Conservation (phyloP, 768 basidiomycete species). For the Sporobolomyces pararoseus region DNA sequence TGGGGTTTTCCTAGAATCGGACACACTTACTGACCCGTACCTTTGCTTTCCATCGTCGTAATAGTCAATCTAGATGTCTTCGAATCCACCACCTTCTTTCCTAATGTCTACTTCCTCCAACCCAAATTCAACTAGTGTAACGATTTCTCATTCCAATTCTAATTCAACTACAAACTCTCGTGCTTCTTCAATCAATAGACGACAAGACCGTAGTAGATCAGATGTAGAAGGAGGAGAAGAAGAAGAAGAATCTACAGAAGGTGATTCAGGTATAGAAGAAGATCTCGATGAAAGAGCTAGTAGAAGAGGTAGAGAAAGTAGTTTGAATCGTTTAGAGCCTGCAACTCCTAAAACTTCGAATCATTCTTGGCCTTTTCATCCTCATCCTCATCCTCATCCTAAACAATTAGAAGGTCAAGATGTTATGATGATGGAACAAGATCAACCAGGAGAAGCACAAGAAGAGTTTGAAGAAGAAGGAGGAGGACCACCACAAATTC, state of each 20-base stretch:
- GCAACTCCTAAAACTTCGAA: conserved; percentile 36
- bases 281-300: conserved; percentile 34
- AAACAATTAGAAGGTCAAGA: too few relatives aligned
- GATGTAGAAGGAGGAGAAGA: too few relatives aligned
- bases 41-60: too few relatives aligned
- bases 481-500: conserved; percentile 17
- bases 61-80: neutral
- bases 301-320: too few relatives aligned
- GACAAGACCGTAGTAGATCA: conserved; percentile 29
- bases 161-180: conserved; percentile 31
- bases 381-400: too few relatives aligned
- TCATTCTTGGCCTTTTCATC: conserved; percentile 34
- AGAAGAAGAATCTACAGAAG: conserved; percentile 28
- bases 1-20: too few relatives aligned
- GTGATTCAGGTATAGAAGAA: conserved; percentile 33
- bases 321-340: conserved; percentile 22
- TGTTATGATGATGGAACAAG: neutral
- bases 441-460: neutral
- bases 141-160: too few relatives aligned
- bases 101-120: conserved; percentile 10
- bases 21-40: too few relatives aligned
- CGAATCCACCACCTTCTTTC: neutral
- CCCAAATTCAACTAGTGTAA: too few relatives aligned
- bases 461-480: neutral
- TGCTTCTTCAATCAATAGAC: too few relatives aligned